Evolutionary conservation across 2,329 filamentous ascomycete species (phyloP), one percentile per base, ranked within the genome.

Genomic region (Penicillium sp.): DNA sequence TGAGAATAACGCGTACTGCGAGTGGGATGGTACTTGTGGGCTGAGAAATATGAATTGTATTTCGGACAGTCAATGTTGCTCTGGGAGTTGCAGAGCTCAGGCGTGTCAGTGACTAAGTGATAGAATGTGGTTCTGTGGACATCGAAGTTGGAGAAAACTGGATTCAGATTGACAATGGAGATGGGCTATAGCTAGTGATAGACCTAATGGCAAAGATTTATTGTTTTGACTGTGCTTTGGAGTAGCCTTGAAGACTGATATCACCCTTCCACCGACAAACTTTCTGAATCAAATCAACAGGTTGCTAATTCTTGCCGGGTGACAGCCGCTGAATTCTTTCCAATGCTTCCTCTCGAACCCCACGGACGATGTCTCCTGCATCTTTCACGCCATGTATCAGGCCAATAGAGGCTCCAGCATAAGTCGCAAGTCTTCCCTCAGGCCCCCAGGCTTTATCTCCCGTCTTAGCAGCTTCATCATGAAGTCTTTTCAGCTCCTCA

Each of bases 381-480:
- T 64, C 57, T 36, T 73, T 65, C 0, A 81, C 73, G 4, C 66
- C 62, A 26, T 69, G 69, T 16, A 81, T 70, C 27, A 81, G 61
- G 0, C 79, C 79, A 18, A 81, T 65, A 0, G 70, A 71, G 0
- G 78, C 74, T 0, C 79, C 78, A 0, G 78, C 79, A 60, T 81
- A 81, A 1, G 79, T 81, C 4, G 78, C 77, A n/a, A 79, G 61
- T 51, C 79, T 70, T 0, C 78, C 79, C 7, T 77, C 67, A 0
- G 74, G 75, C 0, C 79, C 79, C 78, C 78, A 81, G 2, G 74
- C 79, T 7, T 60, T 59, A 51, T 80, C 77, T 0, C 77, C 79
- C 2, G 53, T 46, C 55, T 71, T 70, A 2, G 67, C 55, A 7
- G 74, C 70, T 46, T 75, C 68, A 43, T 79, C 77, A 51, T 81